phyloP scores from a whole-genome alignment of 1,139 yeast species.

The Arxiozyma telluris region DNA sequence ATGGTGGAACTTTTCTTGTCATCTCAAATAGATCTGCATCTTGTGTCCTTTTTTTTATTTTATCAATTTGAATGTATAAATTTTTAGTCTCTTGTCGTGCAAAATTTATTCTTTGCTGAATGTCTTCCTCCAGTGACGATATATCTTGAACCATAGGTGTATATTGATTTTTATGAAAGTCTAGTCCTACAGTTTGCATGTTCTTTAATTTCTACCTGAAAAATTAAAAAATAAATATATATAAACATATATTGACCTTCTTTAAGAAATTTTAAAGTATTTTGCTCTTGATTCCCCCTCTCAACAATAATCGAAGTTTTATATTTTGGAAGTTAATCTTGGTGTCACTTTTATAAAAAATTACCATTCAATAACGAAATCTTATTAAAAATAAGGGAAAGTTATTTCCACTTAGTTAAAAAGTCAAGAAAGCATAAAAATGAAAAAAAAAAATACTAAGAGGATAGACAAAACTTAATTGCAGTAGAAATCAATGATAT shows the following conservation, averaged over 20 bases:
- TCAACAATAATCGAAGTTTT: no score
- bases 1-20: slow-evolving; percentile 29
- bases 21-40: slow-evolving; percentile 41
- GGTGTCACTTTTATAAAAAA: neutral
- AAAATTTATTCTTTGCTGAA: slow-evolving; percentile 27
- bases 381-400: no score
- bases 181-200: neutral
- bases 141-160: slow-evolving; percentile 7
- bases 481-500: no score
- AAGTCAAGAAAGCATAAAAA: no score
- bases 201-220: neutral
- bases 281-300: no score
- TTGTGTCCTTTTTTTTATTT: slow-evolving; percentile 35
- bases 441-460: no score
- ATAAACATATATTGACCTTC: no score
- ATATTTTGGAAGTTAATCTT: neutral
- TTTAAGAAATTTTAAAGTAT: no score
- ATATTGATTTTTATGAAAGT: slow-evolving; percentile 1
- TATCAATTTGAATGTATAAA: slow-evolving; percentile 43
- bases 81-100: slow-evolving; percentile 42
- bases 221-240: no score
- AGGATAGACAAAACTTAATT: no score
- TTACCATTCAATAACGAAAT: no score
- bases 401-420: no score
- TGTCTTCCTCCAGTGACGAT: slow-evolving; percentile 14